phyloP scores from a whole-genome alignment of 345 rosid genomes.

The Eucalyptus caleyi region DNA sequence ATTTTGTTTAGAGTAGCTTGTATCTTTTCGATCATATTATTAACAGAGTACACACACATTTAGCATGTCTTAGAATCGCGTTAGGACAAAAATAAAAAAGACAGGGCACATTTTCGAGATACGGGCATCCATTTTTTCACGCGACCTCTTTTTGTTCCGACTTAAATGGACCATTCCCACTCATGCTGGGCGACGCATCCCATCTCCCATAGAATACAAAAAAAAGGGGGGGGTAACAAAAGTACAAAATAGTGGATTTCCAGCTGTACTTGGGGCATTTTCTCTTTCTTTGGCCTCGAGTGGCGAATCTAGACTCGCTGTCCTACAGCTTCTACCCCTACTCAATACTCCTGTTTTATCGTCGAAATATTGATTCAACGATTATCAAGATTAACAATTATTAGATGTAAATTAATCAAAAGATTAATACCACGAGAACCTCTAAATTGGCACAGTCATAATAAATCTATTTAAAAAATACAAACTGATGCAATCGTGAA shows the following conservation, averaged over 20 bases:
- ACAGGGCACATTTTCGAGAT: neutral
- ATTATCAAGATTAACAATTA: neutral
- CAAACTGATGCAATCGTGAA: fast-evolving
- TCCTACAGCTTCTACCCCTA: neutral
- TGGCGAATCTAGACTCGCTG: neutral
- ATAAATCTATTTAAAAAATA: too few relatives aligned
- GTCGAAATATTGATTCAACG: neutral
- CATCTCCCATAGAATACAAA: neutral
- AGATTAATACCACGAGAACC: too few relatives aligned
- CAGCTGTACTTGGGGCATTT: neutral
- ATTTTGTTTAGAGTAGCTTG: neutral
- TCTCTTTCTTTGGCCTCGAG: neutral
- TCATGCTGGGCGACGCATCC: neutral
- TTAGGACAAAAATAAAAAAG: neutral
- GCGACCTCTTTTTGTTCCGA: neutral
- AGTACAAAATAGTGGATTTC: neutral
- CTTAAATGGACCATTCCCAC: neutral
- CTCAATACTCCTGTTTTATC: neutral
- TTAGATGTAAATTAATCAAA: too few relatives aligned
- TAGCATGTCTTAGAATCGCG: neutral
- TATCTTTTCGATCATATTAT: neutral
- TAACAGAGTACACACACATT: neutral
- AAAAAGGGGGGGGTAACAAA: neutral
- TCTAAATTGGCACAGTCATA: too few relatives aligned
- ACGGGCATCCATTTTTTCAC: neutral